Evolutionary conservation across 177 flowering plant species (phyloP).

Genomic region (Vitis hybrid): DNA sequence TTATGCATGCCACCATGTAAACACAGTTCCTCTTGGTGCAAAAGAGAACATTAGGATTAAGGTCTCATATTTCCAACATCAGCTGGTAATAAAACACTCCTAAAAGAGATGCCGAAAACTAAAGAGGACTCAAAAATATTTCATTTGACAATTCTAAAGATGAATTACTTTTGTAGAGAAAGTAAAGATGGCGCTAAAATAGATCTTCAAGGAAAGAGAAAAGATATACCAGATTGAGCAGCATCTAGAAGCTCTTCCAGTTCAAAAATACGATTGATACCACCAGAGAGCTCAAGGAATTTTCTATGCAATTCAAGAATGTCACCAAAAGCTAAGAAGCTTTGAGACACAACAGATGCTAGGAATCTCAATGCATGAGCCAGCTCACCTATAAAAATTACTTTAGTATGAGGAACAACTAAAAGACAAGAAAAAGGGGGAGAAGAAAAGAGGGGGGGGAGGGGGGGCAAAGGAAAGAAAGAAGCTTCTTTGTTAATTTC

Average conservation of each 20-base stretch:
- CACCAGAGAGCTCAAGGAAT: constrained; percentile 88
- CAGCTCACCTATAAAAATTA: constrained; percentile 67
- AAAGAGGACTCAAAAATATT: no score
- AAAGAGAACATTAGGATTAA: no score
- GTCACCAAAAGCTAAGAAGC: constrained; percentile 99
- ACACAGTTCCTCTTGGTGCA: no score
- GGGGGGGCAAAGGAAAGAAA: background rate
- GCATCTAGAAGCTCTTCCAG: constrained; percentile 91
- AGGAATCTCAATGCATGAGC: constrained; percentile 97
- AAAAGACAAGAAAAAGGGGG: background rate
- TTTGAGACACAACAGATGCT: constrained; percentile 98
- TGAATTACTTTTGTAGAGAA: no score
- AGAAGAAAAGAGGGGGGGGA: background rate
- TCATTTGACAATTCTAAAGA: no score
- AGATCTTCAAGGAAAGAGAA: background rate
- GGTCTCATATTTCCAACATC: no score
- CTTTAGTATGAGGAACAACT: background rate
- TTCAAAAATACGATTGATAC: constrained; percentile 91
- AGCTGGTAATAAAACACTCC: no score
- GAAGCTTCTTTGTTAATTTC: constrained; percentile 1
- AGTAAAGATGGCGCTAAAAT: no score
- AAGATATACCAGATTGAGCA: constrained; percentile 68
- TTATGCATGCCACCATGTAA: no score
- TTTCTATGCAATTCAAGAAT: constrained; percentile 89
- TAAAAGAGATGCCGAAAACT: no score